Conservation (phyloP, 1,284 basidiomycete species). For the Ustilago cynodontis region DNA sequence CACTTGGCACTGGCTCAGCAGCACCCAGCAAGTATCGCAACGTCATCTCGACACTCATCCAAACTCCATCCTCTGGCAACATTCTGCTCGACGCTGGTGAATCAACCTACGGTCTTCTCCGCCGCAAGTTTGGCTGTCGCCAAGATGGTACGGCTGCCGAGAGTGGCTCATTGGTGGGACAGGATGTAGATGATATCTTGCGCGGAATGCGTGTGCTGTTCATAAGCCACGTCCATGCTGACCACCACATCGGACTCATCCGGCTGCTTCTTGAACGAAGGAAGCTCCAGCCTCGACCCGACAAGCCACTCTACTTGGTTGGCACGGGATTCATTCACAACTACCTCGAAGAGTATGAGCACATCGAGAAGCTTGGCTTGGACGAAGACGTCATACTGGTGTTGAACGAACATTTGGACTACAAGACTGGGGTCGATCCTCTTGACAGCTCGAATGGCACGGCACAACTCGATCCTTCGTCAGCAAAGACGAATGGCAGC, state of each 20-base stretch:
- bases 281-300: slow-evolving; percentile 72
- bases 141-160: slow-evolving; percentile 34
- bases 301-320: slow-evolving; percentile 77
- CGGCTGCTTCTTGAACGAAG: slow-evolving; percentile 81
- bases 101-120: slow-evolving; percentile 89
- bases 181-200: slow-evolving; percentile 70
- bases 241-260: slow-evolving; percentile 88
- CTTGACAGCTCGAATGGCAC: neutral
- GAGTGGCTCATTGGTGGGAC: slow-evolving; percentile 15
- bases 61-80: slow-evolving; percentile 57
- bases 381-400: slow-evolving; percentile 71
- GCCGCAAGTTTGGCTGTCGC: slow-evolving; percentile 78
- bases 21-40: slow-evolving; percentile 75
- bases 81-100: slow-evolving; percentile 91
- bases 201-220: slow-evolving; percentile 83
- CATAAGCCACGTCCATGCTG: slow-evolving; percentile 90
- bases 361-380: slow-evolving; percentile 79
- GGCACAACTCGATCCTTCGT: neutral
- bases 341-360: slow-evolving; percentile 78
- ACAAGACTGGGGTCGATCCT: slow-evolving; percentile 51
- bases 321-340: slow-evolving; percentile 75
- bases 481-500: slow-evolving; percentile 2
- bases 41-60: slow-evolving; percentile 64
- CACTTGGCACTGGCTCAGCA: slow-evolving; percentile 90
- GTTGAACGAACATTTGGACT: slow-evolving; percentile 54